phyloP scores from a whole-genome alignment of 441 rosid genomes.

The Euphorbia corollata region DNA sequence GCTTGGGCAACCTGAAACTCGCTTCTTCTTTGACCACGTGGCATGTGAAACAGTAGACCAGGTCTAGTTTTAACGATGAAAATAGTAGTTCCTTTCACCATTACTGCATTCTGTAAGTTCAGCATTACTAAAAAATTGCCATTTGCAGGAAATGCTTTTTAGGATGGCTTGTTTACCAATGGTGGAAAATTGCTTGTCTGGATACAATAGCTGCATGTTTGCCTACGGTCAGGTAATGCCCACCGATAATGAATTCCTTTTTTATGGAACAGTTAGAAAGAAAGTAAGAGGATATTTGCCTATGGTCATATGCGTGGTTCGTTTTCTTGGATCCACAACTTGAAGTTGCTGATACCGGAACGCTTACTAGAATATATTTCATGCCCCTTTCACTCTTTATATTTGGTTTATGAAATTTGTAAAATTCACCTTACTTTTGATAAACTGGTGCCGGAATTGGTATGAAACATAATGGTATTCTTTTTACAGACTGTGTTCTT shows the following conservation, averaged over 20 bases:
- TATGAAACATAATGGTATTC: neutral
- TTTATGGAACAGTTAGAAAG: neutral
- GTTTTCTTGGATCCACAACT: neutral
- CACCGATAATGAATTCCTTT: neutral
- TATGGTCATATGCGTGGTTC: neutral
- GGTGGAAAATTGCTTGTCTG: constrained; percentile 98
- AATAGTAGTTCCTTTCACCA: neutral
- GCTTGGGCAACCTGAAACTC: constrained; percentile 86
- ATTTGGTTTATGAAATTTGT: neutral
- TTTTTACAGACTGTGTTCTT: neutral
- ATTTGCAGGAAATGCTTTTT: constrained; percentile 76
- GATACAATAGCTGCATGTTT: constrained; percentile 96
- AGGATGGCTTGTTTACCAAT: constrained; percentile 86
- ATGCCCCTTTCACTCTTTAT: neutral
- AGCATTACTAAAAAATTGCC: constrained; percentile 3
- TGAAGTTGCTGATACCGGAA: constrained; percentile 2
- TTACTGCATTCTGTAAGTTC: neutral
- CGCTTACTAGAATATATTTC: neutral
- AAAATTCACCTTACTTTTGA: neutral
- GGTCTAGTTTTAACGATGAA: constrained; percentile 37
- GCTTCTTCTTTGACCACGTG: constrained; percentile 85
- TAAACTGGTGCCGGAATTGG: neutral
- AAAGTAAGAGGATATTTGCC: neutral
- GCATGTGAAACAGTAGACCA: constrained; percentile 95
- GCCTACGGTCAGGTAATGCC: constrained; percentile 89